Evolutionary conservation across 768 basidiomycete species (phyloP).

Genomic region (Sarcodon aspratus): DNA sequence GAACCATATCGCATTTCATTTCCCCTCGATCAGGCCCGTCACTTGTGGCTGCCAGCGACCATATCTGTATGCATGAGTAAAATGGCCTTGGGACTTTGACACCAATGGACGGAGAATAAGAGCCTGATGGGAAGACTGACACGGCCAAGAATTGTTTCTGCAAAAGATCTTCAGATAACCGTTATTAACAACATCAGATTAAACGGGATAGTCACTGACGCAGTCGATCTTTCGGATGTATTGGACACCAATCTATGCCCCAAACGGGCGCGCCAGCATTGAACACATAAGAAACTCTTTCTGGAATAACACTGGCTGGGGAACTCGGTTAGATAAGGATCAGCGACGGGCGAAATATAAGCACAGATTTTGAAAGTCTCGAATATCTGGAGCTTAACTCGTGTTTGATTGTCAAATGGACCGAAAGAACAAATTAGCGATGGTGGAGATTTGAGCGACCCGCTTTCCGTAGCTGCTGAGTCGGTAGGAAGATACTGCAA

Average conservation of each 20-base stretch:
- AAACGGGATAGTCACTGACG: conserved; percentile 25
- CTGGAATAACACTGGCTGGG: conserved; percentile 50
- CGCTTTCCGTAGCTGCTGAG: conserved; percentile 35
- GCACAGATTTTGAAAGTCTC: conserved; percentile 47
- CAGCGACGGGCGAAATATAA: conserved; percentile 9
- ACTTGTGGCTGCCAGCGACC: conserved; percentile 36
- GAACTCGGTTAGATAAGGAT: background rate
- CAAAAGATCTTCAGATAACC: conserved; percentile 27
- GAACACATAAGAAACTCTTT: conserved; percentile 58
- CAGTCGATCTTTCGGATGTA: conserved; percentile 42
- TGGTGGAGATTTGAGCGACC: conserved; percentile 37
- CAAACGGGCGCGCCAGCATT: conserved; percentile 86
- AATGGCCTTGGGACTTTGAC: conserved; percentile 41
- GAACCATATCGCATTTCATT: conserved; percentile 72
- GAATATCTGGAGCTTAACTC: conserved; percentile 40
- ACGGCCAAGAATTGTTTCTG: conserved; percentile 79
- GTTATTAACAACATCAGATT: background rate
- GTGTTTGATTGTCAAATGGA: conserved; percentile 41
- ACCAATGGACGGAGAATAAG: conserved; percentile 56
- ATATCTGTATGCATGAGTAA: conserved; percentile 76
- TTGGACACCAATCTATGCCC: conserved; percentile 92
- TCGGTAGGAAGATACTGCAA: conserved; percentile 49
- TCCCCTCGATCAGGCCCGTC: conserved; percentile 24
- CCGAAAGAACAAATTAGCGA: conserved; percentile 56
- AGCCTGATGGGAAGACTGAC: conserved; percentile 53